Evolutionary conservation across 108 stramenopile genomes (phyloP), one percentile per base, ranked within the genome.

Genomic region (Pseudonitzschia multistriata): DNA sequence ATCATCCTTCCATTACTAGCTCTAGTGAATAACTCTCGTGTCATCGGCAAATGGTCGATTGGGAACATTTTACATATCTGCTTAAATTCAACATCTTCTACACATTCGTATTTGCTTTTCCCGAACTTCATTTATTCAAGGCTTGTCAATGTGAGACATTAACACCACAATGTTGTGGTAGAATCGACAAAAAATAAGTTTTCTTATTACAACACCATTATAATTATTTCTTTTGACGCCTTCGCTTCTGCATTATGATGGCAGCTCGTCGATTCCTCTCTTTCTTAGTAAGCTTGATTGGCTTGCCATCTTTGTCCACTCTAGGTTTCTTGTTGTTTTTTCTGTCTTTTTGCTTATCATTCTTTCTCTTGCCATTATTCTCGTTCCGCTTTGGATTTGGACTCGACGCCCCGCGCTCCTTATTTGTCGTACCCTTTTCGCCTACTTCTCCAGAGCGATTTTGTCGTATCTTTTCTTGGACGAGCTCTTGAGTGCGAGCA

Each of bases 401-500:
- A 5, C 30, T 37, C 31, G 60, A 39, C 29, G 57, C 5, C 17
- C 5, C 21, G 14, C 22, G 3, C 3, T 21, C 22, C 21, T 30
- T 22, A 21, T 19, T 52, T 30, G 4, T 67, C 3, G 29, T 14
- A 22, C 10, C 53, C 3, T 14, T 67, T 37, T 52, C 36, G 17
- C 65, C 56, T 67, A 8, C 59, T 13, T 30, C 31, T 45, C 37
- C 37, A 3, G 42, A 45, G 3, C 25, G 35, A 31, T 76, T 71
- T 55, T 77, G 31, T 21, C 47, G 48, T 30, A 89, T 89, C 68
- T 83, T 74, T 49, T 64, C 68, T 48, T 82, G 80, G 3, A 89
- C 85, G 49, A 78, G 49, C 67, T 84, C 83, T 78, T 87, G 78
- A 11, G 92, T 93, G 28, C 71, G 77, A 3, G 65, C 54, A 28